Evolutionary conservation across 192 early-diverging fungal genomes (phyloP), one percentile per base, ranked within the genome.

Genomic region (Coemansia sp.): DNA sequence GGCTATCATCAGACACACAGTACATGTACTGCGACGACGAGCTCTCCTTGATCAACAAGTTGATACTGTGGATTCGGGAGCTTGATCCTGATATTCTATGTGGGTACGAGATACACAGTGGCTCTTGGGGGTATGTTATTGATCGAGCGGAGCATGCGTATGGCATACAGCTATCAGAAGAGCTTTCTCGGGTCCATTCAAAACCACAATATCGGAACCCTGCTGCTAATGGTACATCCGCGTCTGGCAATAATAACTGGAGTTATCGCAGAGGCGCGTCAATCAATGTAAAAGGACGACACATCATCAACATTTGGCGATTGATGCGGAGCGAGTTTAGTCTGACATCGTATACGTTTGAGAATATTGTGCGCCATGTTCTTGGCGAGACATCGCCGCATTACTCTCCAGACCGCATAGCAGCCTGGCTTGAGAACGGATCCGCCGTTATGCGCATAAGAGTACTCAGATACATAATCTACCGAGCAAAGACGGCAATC

Each of bases 51-150:
- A 58, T 95, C 27, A 59, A 74, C 9, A 53, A 54, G 2, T 33
- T 95, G 8, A 67, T 86, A 37, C 46, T 78, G 2, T 74, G 76
- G 40, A 82, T 90, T 3, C 78, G 83, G 0, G 48, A 51, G 6
- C 71, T 76, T 38, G 93, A 97, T 66, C 94, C 94, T 0, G 94
- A 97, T 58, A 83, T 97, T 44, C 59, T 96, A 18, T 74, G 86
- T 10, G 95, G 95, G 2, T 98, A 90, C 57, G 94, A 98, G 40
- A 61, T 96, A 4, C 87, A 98, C 34, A 81, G 71, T 18, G 55
- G 84, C 9, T 95, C 93, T 0, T 98, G 94, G 95, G 95, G 95
- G 3, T 98, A 91, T 61, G 63, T 91, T 10, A 66, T 92, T 17
- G 86, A 91, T 46, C 82, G 88, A 7, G 71, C 78, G 3, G 46